Percentiles rank a stretch among this genome's conserved stretches.
phyloP scores from a whole-genome alignment of 2,329 filamentous ascomycete genomes.

The Fusarium pseudoanthophilum region DNA sequence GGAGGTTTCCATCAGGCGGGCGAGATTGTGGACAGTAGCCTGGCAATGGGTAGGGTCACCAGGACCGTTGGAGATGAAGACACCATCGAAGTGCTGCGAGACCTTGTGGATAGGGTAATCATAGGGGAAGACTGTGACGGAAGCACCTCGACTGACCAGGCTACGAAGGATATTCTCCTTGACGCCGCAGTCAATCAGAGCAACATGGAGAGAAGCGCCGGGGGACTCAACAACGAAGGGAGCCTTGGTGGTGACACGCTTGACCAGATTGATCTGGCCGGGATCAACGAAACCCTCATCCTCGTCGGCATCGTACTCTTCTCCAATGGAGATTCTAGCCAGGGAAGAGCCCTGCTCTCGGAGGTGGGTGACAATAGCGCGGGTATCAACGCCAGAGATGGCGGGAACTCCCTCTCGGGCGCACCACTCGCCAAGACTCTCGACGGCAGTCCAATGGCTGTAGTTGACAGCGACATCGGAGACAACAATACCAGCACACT shows the following conservation, averaged over 20 bases:
- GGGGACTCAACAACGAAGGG: conserved; percentile 93
- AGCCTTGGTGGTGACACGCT: conserved; percentile 96
- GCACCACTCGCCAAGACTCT: conserved; percentile 94
- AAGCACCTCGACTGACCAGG: conserved; percentile 89
- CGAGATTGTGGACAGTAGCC: conserved; percentile 91
- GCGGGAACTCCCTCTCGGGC: conserved; percentile 94
- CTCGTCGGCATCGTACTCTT: conserved; percentile 98
- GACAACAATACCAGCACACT: conserved; percentile 95
- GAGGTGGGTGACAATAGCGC: conserved; percentile 93
- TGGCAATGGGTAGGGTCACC: conserved; percentile 98
- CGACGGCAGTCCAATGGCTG: conserved; percentile 98
- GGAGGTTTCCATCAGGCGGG: conserved; percentile 89
- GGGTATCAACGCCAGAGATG: conserved; percentile 96
- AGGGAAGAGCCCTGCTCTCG: conserved; percentile 97
- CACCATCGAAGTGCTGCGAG: conserved; percentile 95
- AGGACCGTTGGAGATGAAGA: conserved; percentile 99
- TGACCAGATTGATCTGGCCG: conserved; percentile 95
- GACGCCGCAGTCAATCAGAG: conserved; percentile 96
- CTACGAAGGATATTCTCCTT: conserved; percentile 99
- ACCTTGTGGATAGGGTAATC: conserved; percentile 99
- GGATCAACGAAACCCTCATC: conserved; percentile 97
- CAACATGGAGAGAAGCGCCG: conserved; percentile 87
- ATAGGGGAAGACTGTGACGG: conserved; percentile 93
- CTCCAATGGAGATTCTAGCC: conserved; percentile 91
- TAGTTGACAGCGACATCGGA: conserved; percentile 93